Percentiles rank a stretch among this genome's conserved stretches.
Evolutionary conservation across 169 alveolate genomes (phyloP).

Genomic region (Amoebophrya sp.): DNA sequence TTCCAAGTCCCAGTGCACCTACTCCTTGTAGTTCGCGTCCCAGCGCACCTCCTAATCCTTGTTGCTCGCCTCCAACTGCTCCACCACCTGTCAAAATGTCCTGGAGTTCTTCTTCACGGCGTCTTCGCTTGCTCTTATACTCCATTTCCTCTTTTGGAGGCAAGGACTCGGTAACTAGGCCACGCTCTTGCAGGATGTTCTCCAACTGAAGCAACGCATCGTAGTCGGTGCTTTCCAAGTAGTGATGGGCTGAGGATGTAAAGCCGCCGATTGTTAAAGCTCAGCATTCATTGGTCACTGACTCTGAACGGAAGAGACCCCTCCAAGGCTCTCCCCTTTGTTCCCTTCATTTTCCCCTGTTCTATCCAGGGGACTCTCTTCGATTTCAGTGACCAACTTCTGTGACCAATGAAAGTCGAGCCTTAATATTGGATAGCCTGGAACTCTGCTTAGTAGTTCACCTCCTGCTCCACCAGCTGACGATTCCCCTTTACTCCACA

Average conservation of each 20-base stretch:
- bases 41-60: neutral
- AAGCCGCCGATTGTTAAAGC: too few relatives aligned
- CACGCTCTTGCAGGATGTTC: neutral
- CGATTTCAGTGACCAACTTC: too few relatives aligned
- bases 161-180: neutral
- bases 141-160: neutral
- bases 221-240: neutral
- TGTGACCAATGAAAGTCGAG: too few relatives aligned
- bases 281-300: too few relatives aligned
- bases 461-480: neutral
- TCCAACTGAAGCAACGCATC: neutral
- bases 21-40: neutral
- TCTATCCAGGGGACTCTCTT: too few relatives aligned
- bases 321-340: too few relatives aligned
- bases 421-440: too few relatives aligned
- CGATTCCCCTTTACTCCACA: slow-evolving; percentile 61
- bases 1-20: too few relatives aligned
- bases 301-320: too few relatives aligned
- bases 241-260: neutral
- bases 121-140: too few relatives aligned
- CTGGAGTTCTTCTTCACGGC: neutral
- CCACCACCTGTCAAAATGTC: neutral
- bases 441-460: too few relatives aligned
- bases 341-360: too few relatives aligned
- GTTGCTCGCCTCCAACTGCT: neutral